Percentiles rank a stretch among this genome's conserved stretches.
Evolutionary conservation across 2,329 filamentous ascomycete species (phyloP).

Genomic region (Monosporascus sp.): DNA sequence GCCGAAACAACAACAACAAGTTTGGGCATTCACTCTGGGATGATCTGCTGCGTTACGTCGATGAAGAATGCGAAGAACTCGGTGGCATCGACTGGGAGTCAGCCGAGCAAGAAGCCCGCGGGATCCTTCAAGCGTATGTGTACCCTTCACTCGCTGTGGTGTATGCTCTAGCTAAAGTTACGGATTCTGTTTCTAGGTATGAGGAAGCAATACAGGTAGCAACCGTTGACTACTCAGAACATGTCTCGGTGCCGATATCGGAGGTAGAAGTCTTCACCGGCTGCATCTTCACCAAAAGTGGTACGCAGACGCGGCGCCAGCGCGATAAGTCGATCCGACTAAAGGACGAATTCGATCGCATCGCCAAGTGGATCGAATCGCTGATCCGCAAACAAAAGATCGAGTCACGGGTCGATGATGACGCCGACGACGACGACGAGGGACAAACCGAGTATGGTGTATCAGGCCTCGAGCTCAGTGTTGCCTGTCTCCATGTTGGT

Average conservation of each 20-base stretch:
- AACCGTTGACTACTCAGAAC: constrained; percentile 41
- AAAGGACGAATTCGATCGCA: constrained; percentile 45
- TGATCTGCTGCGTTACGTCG: constrained; percentile 29
- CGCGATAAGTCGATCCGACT: constrained; percentile 47
- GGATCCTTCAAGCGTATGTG: constrained; percentile 42
- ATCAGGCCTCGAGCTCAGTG: constrained; percentile 22
- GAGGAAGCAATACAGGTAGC: constrained; percentile 35
- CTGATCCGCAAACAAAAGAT: constrained; percentile 27
- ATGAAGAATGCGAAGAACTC: constrained; percentile 21
- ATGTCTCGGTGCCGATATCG: constrained; percentile 36
- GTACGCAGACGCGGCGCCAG: constrained; percentile 44
- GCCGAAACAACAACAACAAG: constrained; percentile 17
- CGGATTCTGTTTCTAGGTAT: constrained; percentile 32
- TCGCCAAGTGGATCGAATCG: constrained; percentile 35
- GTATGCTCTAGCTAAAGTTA: not conserved
- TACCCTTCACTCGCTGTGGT: not conserved
- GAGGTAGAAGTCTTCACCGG: constrained; percentile 53
- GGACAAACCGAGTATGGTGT: constrained; percentile 2
- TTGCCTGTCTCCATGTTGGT: constrained; percentile 24
- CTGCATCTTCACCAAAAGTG: constrained; percentile 46
- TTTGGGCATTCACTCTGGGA: constrained; percentile 38
- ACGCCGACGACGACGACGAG: constrained; percentile 3
- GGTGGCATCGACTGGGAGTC: constrained; percentile 29
- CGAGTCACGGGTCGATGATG: constrained; percentile 4
- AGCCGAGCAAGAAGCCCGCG: constrained; percentile 33